These are phyloP conservation scores for Fusarium brevicatenulatum DNA, from an alignment of 2,329 filamentous ascomycete genomes.

Conservation along the genomic window DNA sequence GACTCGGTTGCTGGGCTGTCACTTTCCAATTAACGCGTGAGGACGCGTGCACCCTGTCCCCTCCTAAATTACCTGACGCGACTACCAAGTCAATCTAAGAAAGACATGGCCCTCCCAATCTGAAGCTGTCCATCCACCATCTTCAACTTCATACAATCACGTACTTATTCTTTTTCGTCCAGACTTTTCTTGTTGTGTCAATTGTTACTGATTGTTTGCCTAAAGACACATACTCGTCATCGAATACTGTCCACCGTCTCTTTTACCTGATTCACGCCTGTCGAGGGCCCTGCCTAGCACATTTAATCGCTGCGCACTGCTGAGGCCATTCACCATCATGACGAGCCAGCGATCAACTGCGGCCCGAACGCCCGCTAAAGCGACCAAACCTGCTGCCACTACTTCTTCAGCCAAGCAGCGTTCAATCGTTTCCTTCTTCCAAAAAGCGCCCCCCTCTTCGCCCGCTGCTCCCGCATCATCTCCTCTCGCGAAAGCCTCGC, in stretches of 20 bases:
- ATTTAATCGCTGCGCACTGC: neutral
- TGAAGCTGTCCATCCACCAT: slow-evolving; percentile 3
- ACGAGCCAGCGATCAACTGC: slow-evolving; percentile 43
- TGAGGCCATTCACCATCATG: slow-evolving; percentile 40
- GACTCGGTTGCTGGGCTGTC: slow-evolving; percentile 21
- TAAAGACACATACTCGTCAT: neutral
- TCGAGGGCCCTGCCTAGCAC: neutral
- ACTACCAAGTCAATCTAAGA: slow-evolving; percentile 11
- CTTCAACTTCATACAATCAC: neutral
- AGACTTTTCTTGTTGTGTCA: slow-evolving; percentile 5
- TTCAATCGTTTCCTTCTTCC: slow-evolving; percentile 58
- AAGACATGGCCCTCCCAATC: neutral
- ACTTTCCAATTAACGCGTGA: slow-evolving; percentile 41
- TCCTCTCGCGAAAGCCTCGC: slow-evolving; percentile 47
- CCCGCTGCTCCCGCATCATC: slow-evolving; percentile 49
- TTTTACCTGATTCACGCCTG: slow-evolving; percentile 31
- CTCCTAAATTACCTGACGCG: slow-evolving; percentile 29
- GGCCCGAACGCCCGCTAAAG: slow-evolving; percentile 50
- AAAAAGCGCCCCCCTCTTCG: slow-evolving; percentile 52
- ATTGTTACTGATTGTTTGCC: slow-evolving; percentile 3
- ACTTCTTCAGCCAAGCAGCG: slow-evolving; percentile 54
- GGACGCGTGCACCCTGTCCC: slow-evolving; percentile 34
- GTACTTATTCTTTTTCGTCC: neutral
- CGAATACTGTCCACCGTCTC: neutral
- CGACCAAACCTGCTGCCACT: slow-evolving; percentile 42